Evolutionary conservation across 2,329 filamentous ascomycete species (phyloP).

Genomic region (Pyrenophora graminea): DNA sequence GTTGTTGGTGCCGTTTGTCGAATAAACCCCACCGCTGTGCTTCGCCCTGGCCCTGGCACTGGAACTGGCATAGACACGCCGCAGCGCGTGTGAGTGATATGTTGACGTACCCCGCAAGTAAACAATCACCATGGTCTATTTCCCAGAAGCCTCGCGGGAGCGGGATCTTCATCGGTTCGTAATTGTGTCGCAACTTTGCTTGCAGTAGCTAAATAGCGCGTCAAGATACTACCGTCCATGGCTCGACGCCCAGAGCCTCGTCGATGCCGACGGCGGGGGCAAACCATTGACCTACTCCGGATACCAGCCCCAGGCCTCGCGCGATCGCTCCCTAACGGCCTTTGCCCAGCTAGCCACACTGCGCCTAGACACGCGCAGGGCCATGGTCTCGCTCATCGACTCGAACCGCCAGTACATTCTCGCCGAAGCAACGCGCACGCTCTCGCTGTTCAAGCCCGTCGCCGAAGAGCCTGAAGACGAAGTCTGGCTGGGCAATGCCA

Average conservation of each 20-base stretch:
- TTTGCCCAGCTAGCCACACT: slow-evolving; percentile 45
- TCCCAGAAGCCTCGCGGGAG: slow-evolving; percentile 32
- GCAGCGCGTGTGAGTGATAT: slow-evolving; percentile 15
- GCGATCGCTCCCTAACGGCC: slow-evolving; percentile 40
- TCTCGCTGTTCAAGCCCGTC: slow-evolving; percentile 37
- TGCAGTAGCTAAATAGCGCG: slow-evolving; percentile 4
- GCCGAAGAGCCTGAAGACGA: slow-evolving; percentile 29
- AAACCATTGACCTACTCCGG: slow-evolving; percentile 34
- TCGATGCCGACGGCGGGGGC: slow-evolving; percentile 28
- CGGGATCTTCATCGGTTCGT: slow-evolving; percentile 36
- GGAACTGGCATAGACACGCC: slow-evolving; percentile 1
- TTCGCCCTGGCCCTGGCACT: slow-evolving; percentile 1
- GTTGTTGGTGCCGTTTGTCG: neutral
- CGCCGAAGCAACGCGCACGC: slow-evolving; percentile 45
- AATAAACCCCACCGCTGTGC: slow-evolving; percentile 6
- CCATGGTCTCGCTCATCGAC: slow-evolving; percentile 46
- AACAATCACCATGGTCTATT: slow-evolving; percentile 19
- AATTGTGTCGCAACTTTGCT: neutral
- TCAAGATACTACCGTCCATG: slow-evolving; percentile 43
- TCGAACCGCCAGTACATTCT: slow-evolving; percentile 45
- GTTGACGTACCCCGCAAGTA: slow-evolving; percentile 11
- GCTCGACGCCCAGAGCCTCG: slow-evolving; percentile 42
- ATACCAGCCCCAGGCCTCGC: slow-evolving; percentile 25
- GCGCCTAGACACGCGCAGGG: slow-evolving; percentile 38
- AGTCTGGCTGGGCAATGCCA: slow-evolving; percentile 39